These are phyloP conservation scores for Chaetomium olivaceum DNA, from an alignment of 2,329 filamentous ascomycete species.

Conservation along the genomic window DNA sequence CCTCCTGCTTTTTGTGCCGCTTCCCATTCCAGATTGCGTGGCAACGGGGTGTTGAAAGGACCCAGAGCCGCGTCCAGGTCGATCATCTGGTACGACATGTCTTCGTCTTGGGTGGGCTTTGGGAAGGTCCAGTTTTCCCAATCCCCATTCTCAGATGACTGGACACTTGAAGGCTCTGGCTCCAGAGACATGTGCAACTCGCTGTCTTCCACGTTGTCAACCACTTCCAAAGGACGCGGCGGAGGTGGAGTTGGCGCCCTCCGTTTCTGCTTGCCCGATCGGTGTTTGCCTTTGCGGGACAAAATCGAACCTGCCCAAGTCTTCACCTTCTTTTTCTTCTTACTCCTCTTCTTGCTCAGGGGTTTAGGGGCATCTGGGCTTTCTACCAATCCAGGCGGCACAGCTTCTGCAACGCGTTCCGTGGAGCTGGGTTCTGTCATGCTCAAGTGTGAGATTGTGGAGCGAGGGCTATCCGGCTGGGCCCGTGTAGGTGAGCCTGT, in stretches of 20 bases:
- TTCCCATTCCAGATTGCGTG: slow-evolving; percentile 65
- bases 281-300: slow-evolving; percentile 59
- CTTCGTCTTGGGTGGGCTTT: slow-evolving; percentile 51
- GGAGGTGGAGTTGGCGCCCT: slow-evolving; percentile 52
- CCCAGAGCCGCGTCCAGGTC: slow-evolving; percentile 92
- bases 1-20: slow-evolving; percentile 61
- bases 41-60: slow-evolving; percentile 80
- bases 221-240: slow-evolving; percentile 35
- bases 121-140: slow-evolving; percentile 42
- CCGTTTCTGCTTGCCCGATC: slow-evolving; percentile 46
- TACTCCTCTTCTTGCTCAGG: slow-evolving; percentile 37
- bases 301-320: slow-evolving; percentile 69
- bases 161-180: slow-evolving; percentile 41
- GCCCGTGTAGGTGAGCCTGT: slow-evolving; percentile 50
- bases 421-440: slow-evolving; percentile 38
- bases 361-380: slow-evolving; percentile 33
- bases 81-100: slow-evolving; percentile 76
- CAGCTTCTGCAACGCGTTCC: slow-evolving; percentile 41
- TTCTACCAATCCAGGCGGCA: slow-evolving; percentile 30
- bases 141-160: slow-evolving; percentile 39
- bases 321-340: slow-evolving; percentile 70
- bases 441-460: slow-evolving; percentile 43
- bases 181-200: slow-evolving; percentile 33
- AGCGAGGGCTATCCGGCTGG: slow-evolving; percentile 51
- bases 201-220: slow-evolving; percentile 35